Evolutionary conservation across 164 flowering plant genomes (phyloP).

Genomic region (Stephania cephalantha): DNA sequence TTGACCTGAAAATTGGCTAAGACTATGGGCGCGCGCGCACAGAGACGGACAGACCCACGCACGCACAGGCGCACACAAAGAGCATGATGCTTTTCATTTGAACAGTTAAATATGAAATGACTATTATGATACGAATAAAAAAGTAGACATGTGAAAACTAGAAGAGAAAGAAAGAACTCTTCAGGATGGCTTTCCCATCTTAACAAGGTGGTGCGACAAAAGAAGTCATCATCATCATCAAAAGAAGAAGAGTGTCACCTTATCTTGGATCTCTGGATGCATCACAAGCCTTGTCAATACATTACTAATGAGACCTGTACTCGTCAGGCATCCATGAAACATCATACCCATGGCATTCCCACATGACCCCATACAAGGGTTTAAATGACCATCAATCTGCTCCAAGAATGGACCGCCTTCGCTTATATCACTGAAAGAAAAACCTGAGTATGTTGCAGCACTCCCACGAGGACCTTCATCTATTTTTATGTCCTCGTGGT

Average conservation of each 20-base stretch:
- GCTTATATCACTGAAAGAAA: conserved; percentile 13
- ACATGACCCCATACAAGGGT: conserved; percentile 33
- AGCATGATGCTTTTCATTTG: too few species aligned
- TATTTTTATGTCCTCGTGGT: conserved; percentile 15
- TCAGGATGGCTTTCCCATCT: neutral
- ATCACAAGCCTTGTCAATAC: conserved; percentile 44
- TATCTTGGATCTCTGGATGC: conserved; percentile 54
- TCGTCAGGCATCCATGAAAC: conserved; percentile 58
- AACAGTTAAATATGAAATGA: too few species aligned
- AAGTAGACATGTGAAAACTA: too few species aligned
- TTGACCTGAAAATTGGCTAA: too few species aligned
- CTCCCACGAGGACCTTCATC: conserved; percentile 11
- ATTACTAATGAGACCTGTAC: conserved; percentile 40
- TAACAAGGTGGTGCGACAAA: neutral
- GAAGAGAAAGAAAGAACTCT: too few species aligned
- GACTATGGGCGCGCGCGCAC: too few species aligned
- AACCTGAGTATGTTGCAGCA: conserved; percentile 7
- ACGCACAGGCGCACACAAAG: too few species aligned
- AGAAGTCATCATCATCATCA: neutral
- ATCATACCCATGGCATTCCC: conserved; percentile 50
- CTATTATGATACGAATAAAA: too few species aligned
- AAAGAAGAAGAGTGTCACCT: conserved; percentile 24
- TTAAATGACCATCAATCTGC: conserved; percentile 22
- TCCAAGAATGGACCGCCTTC: conserved; percentile 14
- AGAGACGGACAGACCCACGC: too few species aligned